Evolutionary conservation across 2,329 filamentous ascomycete genomes (phyloP), one percentile per base, ranked within the genome.

Genomic region (Drechslerella dactyloides): DNA sequence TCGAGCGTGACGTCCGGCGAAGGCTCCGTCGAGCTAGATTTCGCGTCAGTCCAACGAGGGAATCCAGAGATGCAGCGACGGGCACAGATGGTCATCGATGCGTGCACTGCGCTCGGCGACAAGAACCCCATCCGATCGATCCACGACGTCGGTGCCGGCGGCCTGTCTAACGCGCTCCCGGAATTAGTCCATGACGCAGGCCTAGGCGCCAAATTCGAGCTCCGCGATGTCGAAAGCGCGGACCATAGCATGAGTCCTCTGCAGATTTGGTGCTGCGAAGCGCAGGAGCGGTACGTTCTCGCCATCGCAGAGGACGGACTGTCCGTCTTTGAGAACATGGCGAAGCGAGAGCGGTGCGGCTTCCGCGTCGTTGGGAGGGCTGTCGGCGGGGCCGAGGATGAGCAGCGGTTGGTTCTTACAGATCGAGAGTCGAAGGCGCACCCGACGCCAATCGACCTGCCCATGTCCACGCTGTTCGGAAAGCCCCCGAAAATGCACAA

Each of bases 41-140:
- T 97, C 80, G 91, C 93, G 76, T 97, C 92, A 82, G 94, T 99
- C 33, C 94, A 99, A 81, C 85, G 94, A 81, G 94, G 93, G 52
- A 99, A 99, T 78, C 93, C 94, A 0, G 94, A 99, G 81, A 93
- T 97, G 80, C 91, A 99, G 80, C 85, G 94, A 74, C 86, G 94
- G 76, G 94, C 93, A 1, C 94, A 99, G 81, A 96, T 97, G 86
- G 94, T 99, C 74, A 99, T 99, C 80, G 94, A 97, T 80, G 89
- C 91, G 2, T 99, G 94, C 79, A 87, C 90, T 27, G 89, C 91
- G 1, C 85, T 97, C 76, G 93, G 93, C 15, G 82, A 87, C 2
- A 84, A 91, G 74, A 97, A 90, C 78, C 94, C 94, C 0, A 97
- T 99, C 75, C 89, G 91, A 63, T 93, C 97, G 82, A 97, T 99